Evolutionary conservation across 1,284 basidiomycete genomes (phyloP).

Genomic region (Porodaedalea pini): DNA sequence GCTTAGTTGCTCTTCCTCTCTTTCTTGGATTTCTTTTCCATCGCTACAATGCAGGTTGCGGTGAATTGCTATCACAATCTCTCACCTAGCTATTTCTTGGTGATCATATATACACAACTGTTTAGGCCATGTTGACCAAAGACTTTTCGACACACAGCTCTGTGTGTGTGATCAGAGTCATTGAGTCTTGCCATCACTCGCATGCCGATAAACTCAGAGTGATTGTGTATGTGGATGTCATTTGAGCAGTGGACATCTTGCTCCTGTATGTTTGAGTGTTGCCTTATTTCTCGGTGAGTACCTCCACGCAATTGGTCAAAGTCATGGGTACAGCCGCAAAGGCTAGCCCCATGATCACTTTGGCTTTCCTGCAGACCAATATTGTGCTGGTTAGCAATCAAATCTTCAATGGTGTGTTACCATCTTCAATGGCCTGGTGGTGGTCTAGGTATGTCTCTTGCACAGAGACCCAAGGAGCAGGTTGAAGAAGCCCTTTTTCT

Average conservation of each 20-base stretch:
- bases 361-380: constrained; percentile 83
- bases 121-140: constrained; percentile 85
- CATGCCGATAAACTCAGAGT: constrained; percentile 82
- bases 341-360: constrained; percentile 81
- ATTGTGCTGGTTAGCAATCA: constrained; percentile 90
- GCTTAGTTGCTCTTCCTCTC: constrained; percentile 84
- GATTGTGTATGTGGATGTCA: constrained; percentile 76
- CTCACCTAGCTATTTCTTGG: constrained; percentile 79
- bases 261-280: constrained; percentile 84
- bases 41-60: constrained; percentile 95
- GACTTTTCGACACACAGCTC: constrained; percentile 92
- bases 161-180: constrained; percentile 86
- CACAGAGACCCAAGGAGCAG: constrained; percentile 94
- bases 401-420: constrained; percentile 88
- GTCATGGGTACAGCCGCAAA: constrained; percentile 82
- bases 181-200: constrained; percentile 86
- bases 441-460: constrained; percentile 90
- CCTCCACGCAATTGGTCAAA: constrained; percentile 85
- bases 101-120: constrained; percentile 87
- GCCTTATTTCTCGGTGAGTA: constrained; percentile 79
- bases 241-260: constrained; percentile 79
- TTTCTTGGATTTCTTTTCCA: constrained; percentile 97
- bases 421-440: constrained; percentile 81
- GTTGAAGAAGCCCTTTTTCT: constrained; percentile 88
- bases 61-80: constrained; percentile 93